Conservation (phyloP, 1,284 basidiomycete species). For the Cutaneotrichosporon daszewskae region DNA sequence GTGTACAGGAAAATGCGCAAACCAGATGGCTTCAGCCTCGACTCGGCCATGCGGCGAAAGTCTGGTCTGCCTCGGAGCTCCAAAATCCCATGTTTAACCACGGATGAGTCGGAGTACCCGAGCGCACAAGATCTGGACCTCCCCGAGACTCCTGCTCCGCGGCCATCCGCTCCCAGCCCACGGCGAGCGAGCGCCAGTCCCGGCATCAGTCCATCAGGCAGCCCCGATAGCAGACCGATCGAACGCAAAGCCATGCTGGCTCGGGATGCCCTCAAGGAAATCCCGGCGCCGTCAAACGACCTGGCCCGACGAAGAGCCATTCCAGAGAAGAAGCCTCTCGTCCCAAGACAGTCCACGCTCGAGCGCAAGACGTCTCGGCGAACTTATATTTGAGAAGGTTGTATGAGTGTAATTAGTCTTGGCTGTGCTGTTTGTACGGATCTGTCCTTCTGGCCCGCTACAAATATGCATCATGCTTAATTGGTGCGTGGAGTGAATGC, state of each 20-base stretch:
- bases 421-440: too few relatives aligned
- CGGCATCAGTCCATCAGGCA: background rate
- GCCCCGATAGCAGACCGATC: background rate
- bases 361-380: background rate
- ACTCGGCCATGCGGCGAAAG: constrained; percentile 15
- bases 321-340: too few relatives aligned
- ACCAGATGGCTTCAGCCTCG: constrained; percentile 11
- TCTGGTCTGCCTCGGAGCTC: constrained; percentile 10
- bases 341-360: background rate
- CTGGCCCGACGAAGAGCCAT: too few relatives aligned
- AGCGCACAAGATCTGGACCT: background rate
- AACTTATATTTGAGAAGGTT: too few relatives aligned
- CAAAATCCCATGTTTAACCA: background rate
- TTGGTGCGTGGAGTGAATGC: too few relatives aligned
- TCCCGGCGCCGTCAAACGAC: too few relatives aligned
- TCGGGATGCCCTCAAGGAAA: too few relatives aligned
- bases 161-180: too few relatives aligned
- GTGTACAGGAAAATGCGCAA: constrained; percentile 20
- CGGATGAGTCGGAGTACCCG: background rate
- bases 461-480: background rate
- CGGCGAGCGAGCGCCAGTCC: background rate
- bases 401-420: background rate
- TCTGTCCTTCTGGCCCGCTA: too few relatives aligned
- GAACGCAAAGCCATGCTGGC: background rate
- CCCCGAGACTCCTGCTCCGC: too few relatives aligned